phyloP scores from a whole-genome alignment of 1,139 yeast genomes.

The Hyphopichia wangnamkhiaoensis region DNA sequence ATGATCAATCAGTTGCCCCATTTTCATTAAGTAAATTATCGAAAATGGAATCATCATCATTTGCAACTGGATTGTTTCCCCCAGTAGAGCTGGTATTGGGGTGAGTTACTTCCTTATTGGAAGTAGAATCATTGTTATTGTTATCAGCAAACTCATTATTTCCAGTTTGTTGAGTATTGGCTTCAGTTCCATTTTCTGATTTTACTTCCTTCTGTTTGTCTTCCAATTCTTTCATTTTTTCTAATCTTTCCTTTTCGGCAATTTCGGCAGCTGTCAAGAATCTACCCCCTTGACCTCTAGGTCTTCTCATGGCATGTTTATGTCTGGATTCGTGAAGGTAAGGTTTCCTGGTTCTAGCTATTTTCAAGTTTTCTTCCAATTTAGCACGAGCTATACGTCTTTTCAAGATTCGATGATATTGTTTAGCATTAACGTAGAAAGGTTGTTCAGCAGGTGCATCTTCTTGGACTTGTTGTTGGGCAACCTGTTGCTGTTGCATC shows the following conservation, averaged over 20 bases:
- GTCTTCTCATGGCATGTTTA: constrained; percentile 98
- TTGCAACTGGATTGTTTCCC: constrained; percentile 1
- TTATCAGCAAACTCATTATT: too few species aligned
- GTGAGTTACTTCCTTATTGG: too few species aligned
- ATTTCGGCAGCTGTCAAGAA: constrained; percentile 96
- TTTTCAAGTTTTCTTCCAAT: constrained; percentile 83
- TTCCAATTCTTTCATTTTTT: constrained; percentile 46
- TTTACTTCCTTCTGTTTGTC: constrained; percentile 20
- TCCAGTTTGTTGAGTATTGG: too few species aligned
- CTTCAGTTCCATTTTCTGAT: constrained; percentile 2
- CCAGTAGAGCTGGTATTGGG: too few species aligned
- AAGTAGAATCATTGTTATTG: too few species aligned
- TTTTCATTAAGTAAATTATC: constrained; percentile 14
- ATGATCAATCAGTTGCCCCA: background rate
- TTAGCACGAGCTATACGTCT: constrained; percentile 93
- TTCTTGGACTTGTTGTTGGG: constrained; percentile 11
- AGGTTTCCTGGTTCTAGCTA: constrained; percentile 89
- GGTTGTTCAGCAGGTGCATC: constrained; percentile 67
- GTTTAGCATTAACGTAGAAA: constrained; percentile 96
- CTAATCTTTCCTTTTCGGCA: constrained; percentile 73
- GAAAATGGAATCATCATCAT: constrained; percentile 17
- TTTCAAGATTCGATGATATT: constrained; percentile 90
- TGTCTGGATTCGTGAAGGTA: constrained; percentile 96
- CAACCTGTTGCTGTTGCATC: constrained; percentile 11
- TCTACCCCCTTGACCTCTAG: constrained; percentile 98